Percentiles rank a stretch among this genome's conserved stretches.
These are phyloP conservation scores for Pythium biforme DNA, from an alignment of 352 stramenopile genomes.

Conservation along the genomic window DNA sequence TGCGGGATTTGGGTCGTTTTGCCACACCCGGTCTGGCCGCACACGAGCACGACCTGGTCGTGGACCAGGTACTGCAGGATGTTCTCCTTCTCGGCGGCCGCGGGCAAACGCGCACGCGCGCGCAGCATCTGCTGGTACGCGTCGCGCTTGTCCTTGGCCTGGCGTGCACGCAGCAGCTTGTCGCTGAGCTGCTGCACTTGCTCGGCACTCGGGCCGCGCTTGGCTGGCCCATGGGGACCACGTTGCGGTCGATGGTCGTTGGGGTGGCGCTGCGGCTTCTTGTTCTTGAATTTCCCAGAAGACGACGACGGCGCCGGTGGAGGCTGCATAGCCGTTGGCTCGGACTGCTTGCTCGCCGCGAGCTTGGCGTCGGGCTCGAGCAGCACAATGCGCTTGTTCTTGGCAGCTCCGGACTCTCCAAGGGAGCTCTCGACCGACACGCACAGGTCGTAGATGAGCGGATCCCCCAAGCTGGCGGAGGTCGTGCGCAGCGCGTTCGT, in stretches of 20 bases:
- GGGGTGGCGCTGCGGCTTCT: constrained; percentile 9
- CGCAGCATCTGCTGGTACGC: constrained; percentile 62
- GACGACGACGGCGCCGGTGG: constrained; percentile 13
- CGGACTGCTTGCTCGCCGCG: constrained; percentile 4
- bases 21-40: constrained; percentile 94
- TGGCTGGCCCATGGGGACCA: too few species aligned
- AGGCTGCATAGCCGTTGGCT: neutral
- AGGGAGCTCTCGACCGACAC: constrained; percentile 63
- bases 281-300: neutral
- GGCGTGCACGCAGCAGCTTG: constrained; percentile 40
- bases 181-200: constrained; percentile 42
- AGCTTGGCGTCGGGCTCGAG: constrained; percentile 21
- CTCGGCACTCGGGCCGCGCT: constrained; percentile 37
- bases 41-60: constrained; percentile 93
- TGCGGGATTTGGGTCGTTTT: constrained; percentile 97
- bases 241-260: constrained; percentile 19
- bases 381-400: constrained; percentile 36
- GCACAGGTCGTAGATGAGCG: constrained; percentile 81
- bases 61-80: constrained; percentile 53
- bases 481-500: constrained; percentile 50
- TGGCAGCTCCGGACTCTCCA: constrained; percentile 29
- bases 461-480: constrained; percentile 49
- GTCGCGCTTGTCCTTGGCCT: constrained; percentile 39
- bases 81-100: constrained; percentile 50
- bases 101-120: constrained; percentile 56